Base-by-base conservation (phyloP, 1,139 yeast species). In the Diutina scorzettiae region DNA sequence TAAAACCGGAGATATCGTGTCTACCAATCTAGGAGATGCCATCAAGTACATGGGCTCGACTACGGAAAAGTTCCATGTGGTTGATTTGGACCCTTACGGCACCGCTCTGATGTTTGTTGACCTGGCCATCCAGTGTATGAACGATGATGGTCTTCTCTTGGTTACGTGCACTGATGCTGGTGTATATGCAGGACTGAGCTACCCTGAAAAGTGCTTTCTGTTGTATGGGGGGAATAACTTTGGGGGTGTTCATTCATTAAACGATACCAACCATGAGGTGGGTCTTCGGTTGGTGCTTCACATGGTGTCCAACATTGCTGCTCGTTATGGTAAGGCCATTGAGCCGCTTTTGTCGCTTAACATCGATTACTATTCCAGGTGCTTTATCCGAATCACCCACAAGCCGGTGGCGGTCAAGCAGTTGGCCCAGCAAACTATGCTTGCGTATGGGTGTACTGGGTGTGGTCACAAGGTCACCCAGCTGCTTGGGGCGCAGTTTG, bases 81-180 rank as follows among this genome's bases (percentile, higher is more conserved):
- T 93, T 45, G 99, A 91, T 60, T 70, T 91, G 44, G 99, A 91
- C 56, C 99, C 99, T 0, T 91, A 91, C 56, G 99, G 99, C 18
- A 82, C 96, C 0, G 98, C 96, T 0, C 76, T 96, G 1, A 97
- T 97, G 5, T 91, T 91, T 56, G 70, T 91, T 33, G 98, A 91
- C 56, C 75, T 91, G 24, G 96, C 97, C 0, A 69, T 91, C 28
- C 95, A 85, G 52, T 67, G 81, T 32, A 73, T 89, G 12, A 75
- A 73, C 43, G 89, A 87, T 50, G 91, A 81, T 41, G 99, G 97
- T 0, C 56, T 91, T 41, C 61, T 91, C 51, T 64, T 89, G 41
- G 91, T 91, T 6, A 91, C 99, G 0, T 93, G 98, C 59, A 91
- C 99, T 0, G 99, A 91, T 63, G 73, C 94, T 17, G 95, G 95